Evolutionary conservation across 176 grass and related monocot species (phyloP).

Genomic region (Ananas comosus): DNA sequence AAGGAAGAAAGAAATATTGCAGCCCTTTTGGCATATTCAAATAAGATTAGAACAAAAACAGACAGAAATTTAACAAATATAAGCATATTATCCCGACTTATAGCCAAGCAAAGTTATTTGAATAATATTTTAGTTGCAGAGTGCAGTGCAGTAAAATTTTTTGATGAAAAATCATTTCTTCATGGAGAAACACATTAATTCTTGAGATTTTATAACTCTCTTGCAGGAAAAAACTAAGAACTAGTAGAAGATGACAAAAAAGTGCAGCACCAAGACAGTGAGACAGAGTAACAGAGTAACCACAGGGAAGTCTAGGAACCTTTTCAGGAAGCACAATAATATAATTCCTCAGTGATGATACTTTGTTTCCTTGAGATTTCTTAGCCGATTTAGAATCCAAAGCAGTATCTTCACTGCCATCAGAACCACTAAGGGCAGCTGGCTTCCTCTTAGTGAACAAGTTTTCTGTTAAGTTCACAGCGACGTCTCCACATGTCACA

Average conservation of each 20-base stretch:
- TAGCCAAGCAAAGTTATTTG: no score
- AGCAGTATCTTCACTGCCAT: conserved; percentile 36
- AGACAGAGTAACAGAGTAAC: conserved; percentile 19
- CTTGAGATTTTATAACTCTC: no score
- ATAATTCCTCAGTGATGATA: conserved; percentile 65
- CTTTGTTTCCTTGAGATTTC: conserved; percentile 47
- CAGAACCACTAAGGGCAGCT: conserved; percentile 33
- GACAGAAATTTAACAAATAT: no score
- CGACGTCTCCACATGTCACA: conserved; percentile 30
- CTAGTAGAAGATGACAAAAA: neutral
- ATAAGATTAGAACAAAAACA: no score
- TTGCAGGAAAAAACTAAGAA: no score
- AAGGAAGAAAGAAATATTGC: no score
- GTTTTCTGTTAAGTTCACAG: conserved; percentile 65
- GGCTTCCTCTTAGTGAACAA: conserved; percentile 59
- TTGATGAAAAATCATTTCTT: no score
- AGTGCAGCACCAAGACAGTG: neutral
- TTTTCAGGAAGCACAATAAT: conserved; percentile 74
- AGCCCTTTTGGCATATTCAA: no score
- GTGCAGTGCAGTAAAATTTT: no score
- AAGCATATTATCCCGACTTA: no score
- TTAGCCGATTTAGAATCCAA: conserved; percentile 37
- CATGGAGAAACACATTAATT: no score
- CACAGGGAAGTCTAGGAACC: conserved; percentile 48
- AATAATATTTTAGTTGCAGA: no score